These are phyloP conservation scores for Azolla pinnata DNA, from an alignment of 75 land plant genomes.

Conservation along the genomic window DNA sequence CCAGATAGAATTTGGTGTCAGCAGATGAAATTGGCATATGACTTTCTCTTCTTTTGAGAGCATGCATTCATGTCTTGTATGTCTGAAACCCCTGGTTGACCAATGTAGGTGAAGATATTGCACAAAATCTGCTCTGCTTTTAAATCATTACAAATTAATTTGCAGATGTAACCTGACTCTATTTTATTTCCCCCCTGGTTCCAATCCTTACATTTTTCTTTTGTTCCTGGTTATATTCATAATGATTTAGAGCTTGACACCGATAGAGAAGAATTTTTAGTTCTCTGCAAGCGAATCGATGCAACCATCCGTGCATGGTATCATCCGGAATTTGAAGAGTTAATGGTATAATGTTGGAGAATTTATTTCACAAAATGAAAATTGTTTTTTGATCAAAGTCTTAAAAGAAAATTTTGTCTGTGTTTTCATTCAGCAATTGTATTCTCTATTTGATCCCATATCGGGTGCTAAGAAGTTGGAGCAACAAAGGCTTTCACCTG, in stretches of 20 bases:
- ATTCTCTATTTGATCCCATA: conserved; percentile 87
- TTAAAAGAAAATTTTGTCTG: neutral
- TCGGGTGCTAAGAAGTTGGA: conserved; percentile 62
- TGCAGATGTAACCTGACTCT: too few species aligned
- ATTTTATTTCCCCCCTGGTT: too few species aligned
- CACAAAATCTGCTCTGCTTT: too few species aligned
- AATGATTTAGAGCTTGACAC: conserved; percentile 36
- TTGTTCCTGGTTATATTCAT: too few species aligned
- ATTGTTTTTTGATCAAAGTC: neutral
- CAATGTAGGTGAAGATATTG: too few species aligned
- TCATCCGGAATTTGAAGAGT: conserved; percentile 75
- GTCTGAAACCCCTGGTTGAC: too few species aligned
- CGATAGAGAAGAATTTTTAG: conserved; percentile 63
- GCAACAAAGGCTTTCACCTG: conserved; percentile 50
- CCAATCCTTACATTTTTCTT: too few species aligned
- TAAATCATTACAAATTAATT: too few species aligned
- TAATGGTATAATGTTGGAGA: conserved; percentile 49
- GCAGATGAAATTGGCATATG: too few species aligned
- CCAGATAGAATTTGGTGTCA: too few species aligned
- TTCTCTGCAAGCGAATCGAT: conserved; percentile 79
- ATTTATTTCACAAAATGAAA: neutral
- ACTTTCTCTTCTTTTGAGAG: too few species aligned
- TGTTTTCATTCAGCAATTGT: conserved; percentile 53
- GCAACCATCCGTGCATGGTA: conserved; percentile 92
- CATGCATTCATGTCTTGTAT: too few species aligned